Evolutionary conservation across 306 rosid species (phyloP).

Genomic region (Acmispon strigosus): DNA sequence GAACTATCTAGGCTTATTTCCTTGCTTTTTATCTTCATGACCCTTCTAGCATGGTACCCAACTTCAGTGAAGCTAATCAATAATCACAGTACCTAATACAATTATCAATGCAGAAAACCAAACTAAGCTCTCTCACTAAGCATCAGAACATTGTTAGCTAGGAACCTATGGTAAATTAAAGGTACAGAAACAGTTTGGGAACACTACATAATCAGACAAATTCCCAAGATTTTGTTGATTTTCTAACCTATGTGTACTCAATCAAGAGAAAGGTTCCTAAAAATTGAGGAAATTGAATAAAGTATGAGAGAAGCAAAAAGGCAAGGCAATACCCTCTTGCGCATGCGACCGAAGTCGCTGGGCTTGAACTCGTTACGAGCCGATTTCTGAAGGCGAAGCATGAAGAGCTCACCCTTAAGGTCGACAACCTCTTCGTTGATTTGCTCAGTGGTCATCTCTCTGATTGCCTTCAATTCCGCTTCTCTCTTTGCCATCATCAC

Average conservation of each 20-base stretch:
- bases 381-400: slow-evolving; percentile 86
- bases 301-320: background rate
- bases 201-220: background rate
- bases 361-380: slow-evolving; percentile 76
- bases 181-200: background rate
- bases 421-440: slow-evolving; percentile 78
- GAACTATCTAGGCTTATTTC: too few relatives aligned
- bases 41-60: too few relatives aligned
- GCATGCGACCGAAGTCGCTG: slow-evolving; percentile 83
- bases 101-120: background rate
- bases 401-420: slow-evolving; percentile 86
- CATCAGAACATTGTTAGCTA: background rate
- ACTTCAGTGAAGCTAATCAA: too few relatives aligned
- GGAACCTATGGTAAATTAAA: background rate
- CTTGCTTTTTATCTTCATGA: too few relatives aligned
- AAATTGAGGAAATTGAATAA: background rate
- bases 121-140: background rate
- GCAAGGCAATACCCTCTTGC: slow-evolving; percentile 56
- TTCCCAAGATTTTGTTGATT: background rate
- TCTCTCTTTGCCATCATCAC: slow-evolving; percentile 88
- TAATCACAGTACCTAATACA: too few relatives aligned
- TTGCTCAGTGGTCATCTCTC: slow-evolving; percentile 56
- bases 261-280: background rate
- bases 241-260: too few relatives aligned
- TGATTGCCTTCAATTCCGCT: slow-evolving; percentile 66